Evolutionary conservation across 805 yeast species (phyloP), one percentile per base, ranked within the genome.

Genomic region (Yarrowia sp.): DNA sequence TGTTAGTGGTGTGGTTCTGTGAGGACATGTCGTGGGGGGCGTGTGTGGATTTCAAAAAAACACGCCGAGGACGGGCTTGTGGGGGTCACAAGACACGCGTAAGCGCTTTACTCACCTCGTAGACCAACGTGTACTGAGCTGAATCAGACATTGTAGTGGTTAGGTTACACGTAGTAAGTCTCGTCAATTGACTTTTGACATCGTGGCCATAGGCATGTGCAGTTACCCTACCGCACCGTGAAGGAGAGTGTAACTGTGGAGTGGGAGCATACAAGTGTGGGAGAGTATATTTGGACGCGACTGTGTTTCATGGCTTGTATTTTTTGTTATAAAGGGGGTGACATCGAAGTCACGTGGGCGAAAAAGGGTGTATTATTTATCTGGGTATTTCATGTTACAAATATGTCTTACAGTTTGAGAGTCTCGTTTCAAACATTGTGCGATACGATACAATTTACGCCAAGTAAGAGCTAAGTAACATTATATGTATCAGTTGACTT

Each of bases 81-180:
- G 19, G 4, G 49, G 22, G 49, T 10, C 58, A 26, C 22, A 10
- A 17, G 14, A 30, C 24, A 8, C 21, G 30, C 19, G 17, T 28
- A 24, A 7, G 48, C 28, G 38, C 48, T 24, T 16, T 26, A 65
- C 69, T 62, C 66, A 70, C 71, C 72, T 71, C 71, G 65, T 66
- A 67, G 49, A 71, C 72, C 67, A 71, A 58, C 61, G 73, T 70
- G 63, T 71, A 71, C 64, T 70, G 69, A 40, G 71, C 67, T 61
- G 67, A 77, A 82, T 44, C 89, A 82, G 70, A 82, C 83, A 70
- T 80, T 61, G 64, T 44, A 41, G 51, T 41, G 46, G 38, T 58
- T 54, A 54, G 61, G 61, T 54, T 54, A 54, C 61, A 54, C 61
- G 61, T 54, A 36, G 43, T 48, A 36, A 11, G 59, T 54, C 61